phyloP scores from a whole-genome alignment of 768 basidiomycete species.

The Suillus brevipes region DNA sequence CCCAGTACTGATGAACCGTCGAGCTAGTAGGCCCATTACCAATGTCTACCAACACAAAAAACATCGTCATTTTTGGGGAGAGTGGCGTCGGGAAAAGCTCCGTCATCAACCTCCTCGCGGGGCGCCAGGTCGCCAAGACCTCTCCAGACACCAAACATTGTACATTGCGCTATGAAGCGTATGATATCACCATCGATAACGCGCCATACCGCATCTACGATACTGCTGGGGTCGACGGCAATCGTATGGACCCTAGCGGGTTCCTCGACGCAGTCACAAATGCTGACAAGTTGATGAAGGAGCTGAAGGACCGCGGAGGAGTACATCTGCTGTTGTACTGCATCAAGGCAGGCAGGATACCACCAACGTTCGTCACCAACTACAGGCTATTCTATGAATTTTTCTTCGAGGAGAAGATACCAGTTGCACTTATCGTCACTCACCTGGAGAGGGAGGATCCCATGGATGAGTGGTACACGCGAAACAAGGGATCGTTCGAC shows the following conservation, averaged over 20 bases:
- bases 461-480: conserved; percentile 26
- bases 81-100: conserved; percentile 7
- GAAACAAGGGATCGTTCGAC: conserved; percentile 11
- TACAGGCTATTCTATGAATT: conserved; percentile 39
- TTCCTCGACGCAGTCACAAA: conserved; percentile 29
- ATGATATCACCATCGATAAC: conserved; percentile 25
- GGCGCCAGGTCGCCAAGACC: conserved; percentile 28
- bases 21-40: neutral
- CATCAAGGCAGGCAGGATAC: conserved; percentile 30
- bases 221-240: neutral
- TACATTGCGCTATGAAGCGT: conserved; percentile 32
- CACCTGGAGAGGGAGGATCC: conserved; percentile 28
- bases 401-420: conserved; percentile 37
- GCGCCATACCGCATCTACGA: conserved; percentile 18
- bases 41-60: neutral
- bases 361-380: conserved; percentile 27
- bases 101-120: conserved; percentile 29
- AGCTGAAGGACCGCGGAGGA: conserved; percentile 25
- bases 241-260: neutral
- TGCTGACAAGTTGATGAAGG: conserved; percentile 32
- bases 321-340: conserved; percentile 32
- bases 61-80: conserved; percentile 18
- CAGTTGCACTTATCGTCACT: conserved; percentile 32
- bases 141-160: conserved; percentile 38
- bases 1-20: neutral